Base-by-base conservation (phyloP, 2,329 filamentous ascomycete genomes). In the Coleophoma crateriformis region DNA sequence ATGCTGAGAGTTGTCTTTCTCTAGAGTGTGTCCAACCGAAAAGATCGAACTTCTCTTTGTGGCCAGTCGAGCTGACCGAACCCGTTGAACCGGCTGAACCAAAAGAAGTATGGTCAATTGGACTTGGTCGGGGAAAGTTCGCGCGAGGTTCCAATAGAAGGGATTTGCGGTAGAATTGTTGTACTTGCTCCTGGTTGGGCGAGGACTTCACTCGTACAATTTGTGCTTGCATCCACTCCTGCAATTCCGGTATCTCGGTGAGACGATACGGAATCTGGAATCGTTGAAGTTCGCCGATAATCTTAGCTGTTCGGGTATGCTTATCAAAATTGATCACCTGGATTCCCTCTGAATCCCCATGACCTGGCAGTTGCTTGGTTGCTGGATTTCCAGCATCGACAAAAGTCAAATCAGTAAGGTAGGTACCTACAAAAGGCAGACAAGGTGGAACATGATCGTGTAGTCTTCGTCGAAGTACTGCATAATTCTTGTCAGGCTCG, bases 251-350 rank as follows among this genome's bases (percentile, higher is more conserved):
- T 4, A 97, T 75, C 63, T 94, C 87, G 2, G 79, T 79, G 15
- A 99, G 78, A 7, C 86, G 81, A 67, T 97, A 97, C 0, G 91
- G 90, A 17, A 96, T 88, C 69, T 99, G 94, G 73, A 97, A 97
- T 15, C 91, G 85, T 67, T 99, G 94, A 7, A 99, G 79, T 61
- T 97, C 92, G 55, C 89, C 88, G 61, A 99, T 95, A 64, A 97
- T 95, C 69, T 91, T 94, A 42, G 92, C 91, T 3, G 91, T 97
- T 59, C 90, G 89, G 61, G 84, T 87, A 66, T 97, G 90, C 71
- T 97, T 97, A 75, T 97, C 92, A 61, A 96, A 97, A 70, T 99
- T 99, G 76, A 99, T 90, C 33, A 97, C 88, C 0, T 84, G 82
- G 61, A 89, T 78, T 22, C 82, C 79, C n/a, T 87, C 81, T 13